phyloP scores from a whole-genome alignment of 164 flowering plant genomes.

The Stephania yunnanensis region DNA sequence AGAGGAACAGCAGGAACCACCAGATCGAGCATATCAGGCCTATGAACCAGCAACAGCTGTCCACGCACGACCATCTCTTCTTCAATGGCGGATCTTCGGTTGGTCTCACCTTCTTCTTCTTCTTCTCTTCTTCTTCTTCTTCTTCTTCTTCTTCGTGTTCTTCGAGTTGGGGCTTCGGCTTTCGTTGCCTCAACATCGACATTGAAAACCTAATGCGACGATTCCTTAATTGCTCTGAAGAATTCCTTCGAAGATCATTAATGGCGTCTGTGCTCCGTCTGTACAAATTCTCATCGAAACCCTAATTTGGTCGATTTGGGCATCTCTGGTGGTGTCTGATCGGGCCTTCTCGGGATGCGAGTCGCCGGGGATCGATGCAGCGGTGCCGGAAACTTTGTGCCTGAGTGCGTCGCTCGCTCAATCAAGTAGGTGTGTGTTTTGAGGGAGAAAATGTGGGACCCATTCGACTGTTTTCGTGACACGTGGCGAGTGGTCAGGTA shows the following conservation, averaged over 20 bases:
- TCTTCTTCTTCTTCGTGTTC: neutral
- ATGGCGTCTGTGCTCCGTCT: neutral
- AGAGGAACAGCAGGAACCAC: conserved; percentile 57
- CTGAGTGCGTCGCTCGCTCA: too few relatives aligned
- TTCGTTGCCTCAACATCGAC: conserved; percentile 31
- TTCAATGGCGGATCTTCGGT: neutral
- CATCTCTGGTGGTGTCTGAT: too few relatives aligned
- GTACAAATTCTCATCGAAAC: too few relatives aligned
- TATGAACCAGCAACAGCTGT: conserved; percentile 59
- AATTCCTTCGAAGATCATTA: neutral
- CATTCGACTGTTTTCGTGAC: neutral
- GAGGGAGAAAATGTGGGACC: neutral
- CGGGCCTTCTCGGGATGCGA: too few relatives aligned
- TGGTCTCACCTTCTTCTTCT: conserved; percentile 1
- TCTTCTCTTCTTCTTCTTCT: neutral
- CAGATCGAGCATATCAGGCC: conserved; percentile 52
- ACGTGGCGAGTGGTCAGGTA: neutral
- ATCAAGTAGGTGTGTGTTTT: neutral
- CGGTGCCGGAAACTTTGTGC: neutral
- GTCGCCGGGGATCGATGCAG: neutral
- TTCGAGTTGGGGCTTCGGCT: conserved; percentile 28
- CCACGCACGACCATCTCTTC: conserved; percentile 38
- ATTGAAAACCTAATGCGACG: neutral
- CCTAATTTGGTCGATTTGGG: too few relatives aligned
- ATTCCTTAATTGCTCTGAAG: neutral